Percentiles rank a stretch among this genome's conserved stretches.
phyloP scores from a whole-genome alignment of 495 filamentous ascomycete genomes.

The Penicillium herquei region DNA sequence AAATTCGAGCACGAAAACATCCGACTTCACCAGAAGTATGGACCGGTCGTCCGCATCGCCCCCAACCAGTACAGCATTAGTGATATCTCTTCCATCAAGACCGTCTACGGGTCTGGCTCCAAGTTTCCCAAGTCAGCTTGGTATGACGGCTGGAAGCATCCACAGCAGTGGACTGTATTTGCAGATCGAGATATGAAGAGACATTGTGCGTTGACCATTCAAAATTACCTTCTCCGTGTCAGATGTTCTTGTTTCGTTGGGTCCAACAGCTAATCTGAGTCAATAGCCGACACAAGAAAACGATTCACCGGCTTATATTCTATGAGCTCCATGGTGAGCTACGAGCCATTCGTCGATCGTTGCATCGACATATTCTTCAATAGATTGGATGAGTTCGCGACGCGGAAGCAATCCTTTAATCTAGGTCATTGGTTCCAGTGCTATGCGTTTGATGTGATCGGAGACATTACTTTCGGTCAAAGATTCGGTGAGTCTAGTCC shows the following conservation, averaged over 20 bases:
- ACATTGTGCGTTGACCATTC: slow-evolving; percentile 29
- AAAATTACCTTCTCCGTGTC: neutral
- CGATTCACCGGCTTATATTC: slow-evolving; percentile 48
- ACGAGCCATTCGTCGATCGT: slow-evolving; percentile 55
- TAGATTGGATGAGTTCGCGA: slow-evolving; percentile 43
- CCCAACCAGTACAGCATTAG: slow-evolving; percentile 52
- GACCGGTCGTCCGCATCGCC: slow-evolving; percentile 45
- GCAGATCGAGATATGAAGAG: slow-evolving; percentile 39
- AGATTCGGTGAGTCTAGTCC: slow-evolving; percentile 41
- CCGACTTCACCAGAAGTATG: slow-evolving; percentile 39
- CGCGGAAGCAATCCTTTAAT: slow-evolving; percentile 33
- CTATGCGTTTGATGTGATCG: slow-evolving; percentile 63
- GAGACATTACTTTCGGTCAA: slow-evolving; percentile 64
- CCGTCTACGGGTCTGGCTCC: slow-evolving; percentile 43
- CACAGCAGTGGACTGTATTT: slow-evolving; percentile 39
- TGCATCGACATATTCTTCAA: slow-evolving; percentile 47
- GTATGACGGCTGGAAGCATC: slow-evolving; percentile 42
- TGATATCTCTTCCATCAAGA: slow-evolving; percentile 39
- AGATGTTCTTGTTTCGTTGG: neutral
- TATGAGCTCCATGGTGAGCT: slow-evolving; percentile 52
- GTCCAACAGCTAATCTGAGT: too few relatives aligned
- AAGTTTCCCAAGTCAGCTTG: slow-evolving; percentile 40
- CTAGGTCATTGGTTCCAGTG: slow-evolving; percentile 56
- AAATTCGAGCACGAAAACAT: slow-evolving; percentile 47
- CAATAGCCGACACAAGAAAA: slow-evolving; percentile 32